Evolutionary conservation across 1,139 yeast species (phyloP).

Genomic region (Geotrichum cucujoidarum): DNA sequence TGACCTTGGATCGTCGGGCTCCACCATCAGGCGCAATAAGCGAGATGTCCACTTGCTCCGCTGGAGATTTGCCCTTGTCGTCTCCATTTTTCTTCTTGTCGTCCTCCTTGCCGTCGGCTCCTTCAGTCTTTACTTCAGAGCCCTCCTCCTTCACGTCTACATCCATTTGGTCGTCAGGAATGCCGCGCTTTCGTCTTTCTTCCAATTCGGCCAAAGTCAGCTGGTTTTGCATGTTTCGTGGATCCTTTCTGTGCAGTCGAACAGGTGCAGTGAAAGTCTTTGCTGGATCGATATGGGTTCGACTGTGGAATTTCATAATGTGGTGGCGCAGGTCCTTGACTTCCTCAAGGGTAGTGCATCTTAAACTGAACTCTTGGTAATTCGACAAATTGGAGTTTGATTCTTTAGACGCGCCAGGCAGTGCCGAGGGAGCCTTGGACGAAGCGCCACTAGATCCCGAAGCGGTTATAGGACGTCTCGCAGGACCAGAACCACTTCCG

Average conservation of each 20-base stretch:
- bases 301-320: conserved; percentile 64
- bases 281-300: conserved; percentile 61
- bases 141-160: conserved; percentile 18
- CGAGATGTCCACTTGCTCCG: conserved; percentile 45
- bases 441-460: conserved; percentile 17
- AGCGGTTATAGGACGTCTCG: conserved; percentile 15
- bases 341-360: conserved; percentile 70
- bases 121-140: conserved; percentile 18
- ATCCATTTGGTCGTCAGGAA: conserved; percentile 20
- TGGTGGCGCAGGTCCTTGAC: conserved; percentile 73
- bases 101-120: conserved; percentile 32
- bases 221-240: conserved; percentile 82
- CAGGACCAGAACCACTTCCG: conserved; percentile 6
- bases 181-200: conserved; percentile 48
- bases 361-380: conserved; percentile 61
- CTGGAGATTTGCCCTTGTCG: conserved; percentile 33
- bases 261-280: conserved; percentile 74
- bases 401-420: conserved; percentile 8
- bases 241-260: conserved; percentile 86
- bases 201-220: conserved; percentile 60
- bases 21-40: conserved; percentile 91
- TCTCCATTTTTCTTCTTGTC: conserved; percentile 26
- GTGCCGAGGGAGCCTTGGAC: conserved; percentile 8
- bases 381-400: conserved; percentile 18
- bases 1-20: conserved; percentile 63